phyloP scores from a whole-genome alignment of 164 flowering plant species.

The Liriodendron chinense region DNA sequence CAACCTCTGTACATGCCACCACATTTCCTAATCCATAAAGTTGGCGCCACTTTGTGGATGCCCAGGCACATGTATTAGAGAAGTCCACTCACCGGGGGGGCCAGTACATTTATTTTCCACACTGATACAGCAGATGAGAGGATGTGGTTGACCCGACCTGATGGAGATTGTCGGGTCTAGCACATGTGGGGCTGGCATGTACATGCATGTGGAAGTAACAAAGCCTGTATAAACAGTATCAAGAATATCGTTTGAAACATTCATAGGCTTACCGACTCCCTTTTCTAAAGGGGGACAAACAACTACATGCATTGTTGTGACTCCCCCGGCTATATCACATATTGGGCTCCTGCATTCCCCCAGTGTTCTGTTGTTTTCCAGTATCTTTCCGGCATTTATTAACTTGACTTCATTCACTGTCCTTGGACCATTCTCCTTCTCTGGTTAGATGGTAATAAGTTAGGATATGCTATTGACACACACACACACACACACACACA shows the following conservation, averaged over 20 bases:
- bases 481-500: neutral
- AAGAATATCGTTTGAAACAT: neutral
- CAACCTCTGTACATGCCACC: neutral
- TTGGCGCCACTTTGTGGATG: neutral
- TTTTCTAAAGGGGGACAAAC: conserved; percentile 61
- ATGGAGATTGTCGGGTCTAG: no score
- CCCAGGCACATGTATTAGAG: no score
- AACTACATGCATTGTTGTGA: conserved; percentile 83
- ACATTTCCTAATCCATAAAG: neutral
- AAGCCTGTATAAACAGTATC: neutral
- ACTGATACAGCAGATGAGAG: no score
- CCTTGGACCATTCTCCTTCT: conserved; percentile 70
- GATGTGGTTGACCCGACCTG: no score
- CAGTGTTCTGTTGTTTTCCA: conserved; percentile 70
- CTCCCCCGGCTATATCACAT: conserved; percentile 63
- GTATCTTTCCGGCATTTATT: conserved; percentile 68
- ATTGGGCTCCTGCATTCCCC: conserved; percentile 74
- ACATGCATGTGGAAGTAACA: neutral
- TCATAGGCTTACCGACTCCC: conserved; percentile 29
- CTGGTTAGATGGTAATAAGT: conserved; percentile 28
- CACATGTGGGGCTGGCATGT: neutral
- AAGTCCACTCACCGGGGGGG: neutral
- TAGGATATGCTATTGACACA: neutral
- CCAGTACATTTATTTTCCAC: neutral
- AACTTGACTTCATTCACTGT: conserved; percentile 76